Conservation (phyloP, 2,329 filamentous ascomycete species). For the Aureobasidium namibiae region DNA sequence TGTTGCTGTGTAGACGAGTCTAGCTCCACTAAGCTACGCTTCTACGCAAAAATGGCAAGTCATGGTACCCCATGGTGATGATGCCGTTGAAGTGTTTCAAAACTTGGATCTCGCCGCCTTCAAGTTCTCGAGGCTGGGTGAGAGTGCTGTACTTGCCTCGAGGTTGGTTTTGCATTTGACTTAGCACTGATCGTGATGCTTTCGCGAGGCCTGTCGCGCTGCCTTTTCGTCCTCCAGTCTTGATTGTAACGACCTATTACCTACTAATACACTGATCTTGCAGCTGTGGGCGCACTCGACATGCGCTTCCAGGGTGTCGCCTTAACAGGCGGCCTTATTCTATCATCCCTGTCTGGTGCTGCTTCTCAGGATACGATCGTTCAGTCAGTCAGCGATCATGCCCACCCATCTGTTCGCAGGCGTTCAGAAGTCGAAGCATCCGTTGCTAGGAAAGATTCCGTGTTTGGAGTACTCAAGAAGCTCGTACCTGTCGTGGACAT, state of each 20-base stretch:
- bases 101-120: background rate
- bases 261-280: background rate
- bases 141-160: background rate
- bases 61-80: background rate
- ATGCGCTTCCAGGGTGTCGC: conserved; percentile 6
- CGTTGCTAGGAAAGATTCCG: background rate
- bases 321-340: background rate
- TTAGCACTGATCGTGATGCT: background rate
- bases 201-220: background rate
- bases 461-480: background rate
- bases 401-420: background rate
- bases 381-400: background rate
- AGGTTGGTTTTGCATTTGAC: background rate
- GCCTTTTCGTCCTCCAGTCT: background rate
- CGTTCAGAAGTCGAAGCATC: background rate
- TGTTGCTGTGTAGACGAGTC: conserved; percentile 1
- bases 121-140: background rate
- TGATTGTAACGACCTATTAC: background rate
- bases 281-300: background rate
- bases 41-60: background rate
- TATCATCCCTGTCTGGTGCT: background rate
- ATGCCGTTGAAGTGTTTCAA: background rate
- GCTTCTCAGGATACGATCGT: background rate
- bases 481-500: background rate
- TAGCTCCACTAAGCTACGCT: background rate